Base-by-base conservation (phyloP, 2,329 filamentous ascomycete genomes). In the Aspergillus sergii region DNA sequence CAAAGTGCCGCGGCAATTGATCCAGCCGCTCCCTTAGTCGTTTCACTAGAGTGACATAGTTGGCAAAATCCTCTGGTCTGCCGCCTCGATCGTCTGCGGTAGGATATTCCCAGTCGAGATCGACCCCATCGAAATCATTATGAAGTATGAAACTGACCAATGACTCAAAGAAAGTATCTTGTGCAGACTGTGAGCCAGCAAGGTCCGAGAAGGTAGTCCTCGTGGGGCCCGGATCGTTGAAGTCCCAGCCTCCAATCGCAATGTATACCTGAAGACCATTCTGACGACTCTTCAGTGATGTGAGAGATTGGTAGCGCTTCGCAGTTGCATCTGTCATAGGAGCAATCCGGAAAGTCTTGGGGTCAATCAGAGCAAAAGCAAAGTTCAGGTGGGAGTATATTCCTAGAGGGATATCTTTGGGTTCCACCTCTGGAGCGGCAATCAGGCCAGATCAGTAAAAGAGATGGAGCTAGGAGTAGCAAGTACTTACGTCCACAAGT, bases 281-380 rank as follows among this genome's bases (percentile, higher is more conserved):
- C 11, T 71, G 56, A 1, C 28, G 23, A 2, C 67, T 36, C 60
- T 83, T 82, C 1, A 83, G 69, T 0, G 46, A 55, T 0, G 74
- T 75, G 36, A 80, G 70, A 0, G 67, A 28, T 2, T 26, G 45
- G 36, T 72, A 73, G 2, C 77, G 62, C 0, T 59, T 30, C 0
- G 41, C 61, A 1, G 66, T 69, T 0, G 61, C 58, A 4, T 58
- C 23, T n/a, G 71, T 67, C 66, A 75, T 75, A 0, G 78, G 71
- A 0, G 61, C 58, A 3, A 73, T 62, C 0, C 65, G 60, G 54
- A 71, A 82, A 1, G 73, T 75, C 0, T 53, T 57, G 0, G 81
- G 79, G 45, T 83, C 73, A 55, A 84, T 78, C 16, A 74, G 75
- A 2, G 76, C 79, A 63, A 83, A 84, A 0, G 82, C 78, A 45